A percentile compares a stretch with the other conserved stretches of the same genome.
phyloP scores from a whole-genome alignment of 2,329 filamentous ascomycete genomes.

The Parasarocladium wereldwijsianum region DNA sequence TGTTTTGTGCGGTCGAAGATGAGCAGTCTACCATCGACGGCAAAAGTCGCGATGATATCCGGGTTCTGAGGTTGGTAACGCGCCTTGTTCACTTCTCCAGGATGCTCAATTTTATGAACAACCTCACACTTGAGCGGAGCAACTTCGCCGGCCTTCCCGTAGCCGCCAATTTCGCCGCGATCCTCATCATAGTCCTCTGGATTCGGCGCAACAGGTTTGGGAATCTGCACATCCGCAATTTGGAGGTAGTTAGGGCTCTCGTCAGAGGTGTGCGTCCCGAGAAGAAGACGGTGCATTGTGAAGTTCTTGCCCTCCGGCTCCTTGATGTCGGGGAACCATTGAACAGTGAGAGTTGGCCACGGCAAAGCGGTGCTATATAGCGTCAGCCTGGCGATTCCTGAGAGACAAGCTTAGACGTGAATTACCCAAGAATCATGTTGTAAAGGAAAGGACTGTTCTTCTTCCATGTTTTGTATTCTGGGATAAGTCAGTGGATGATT shows the following conservation, averaged over 20 bases:
- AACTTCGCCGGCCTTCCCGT: conserved; percentile 60
- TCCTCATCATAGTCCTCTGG: conserved; percentile 82
- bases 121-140: conserved; percentile 75
- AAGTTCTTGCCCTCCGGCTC: conserved; percentile 76
- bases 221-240: conserved; percentile 86
- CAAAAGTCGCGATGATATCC: conserved; percentile 88
- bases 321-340: conserved; percentile 96
- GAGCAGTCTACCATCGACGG: conserved; percentile 73
- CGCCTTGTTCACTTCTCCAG: conserved; percentile 95
- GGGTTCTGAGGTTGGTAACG: conserved; percentile 96
- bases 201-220: conserved; percentile 61
- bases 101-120: conserved; percentile 91
- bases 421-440: conserved; percentile 86
- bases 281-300: conserved; percentile 72
- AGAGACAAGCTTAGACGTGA: conserved; percentile 4
- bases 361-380: conserved; percentile 64
- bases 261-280: conserved; percentile 88
- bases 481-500: background rate
- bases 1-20: conserved; percentile 97
- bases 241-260: conserved; percentile 81
- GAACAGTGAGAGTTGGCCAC: conserved; percentile 93
- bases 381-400: conserved; percentile 6
- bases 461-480: conserved; percentile 99
- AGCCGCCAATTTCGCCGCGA: conserved; percentile 83
- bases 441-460: conserved; percentile 98